Percentiles rank a stretch among this genome's conserved stretches.
Conservation (phyloP, 2,329 filamentous ascomycete genomes). For the Colletotrichum lupini region DNA sequence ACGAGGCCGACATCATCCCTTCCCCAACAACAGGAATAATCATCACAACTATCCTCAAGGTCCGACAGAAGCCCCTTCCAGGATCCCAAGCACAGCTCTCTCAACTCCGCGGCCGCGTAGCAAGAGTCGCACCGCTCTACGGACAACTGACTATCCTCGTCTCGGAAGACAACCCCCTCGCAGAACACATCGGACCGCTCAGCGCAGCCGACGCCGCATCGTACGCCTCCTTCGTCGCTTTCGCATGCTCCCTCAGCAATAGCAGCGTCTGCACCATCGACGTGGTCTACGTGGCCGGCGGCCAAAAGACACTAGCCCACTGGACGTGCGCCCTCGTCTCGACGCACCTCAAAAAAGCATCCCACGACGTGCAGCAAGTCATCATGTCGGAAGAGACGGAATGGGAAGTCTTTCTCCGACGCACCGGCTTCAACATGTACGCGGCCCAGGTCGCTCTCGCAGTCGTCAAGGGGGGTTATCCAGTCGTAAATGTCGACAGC, state of each 20-base stretch:
- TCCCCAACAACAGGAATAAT: slow-evolving; percentile 77
- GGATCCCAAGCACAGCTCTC: slow-evolving; percentile 48
- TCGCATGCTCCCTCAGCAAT: slow-evolving; percentile 54
- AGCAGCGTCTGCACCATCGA: slow-evolving; percentile 42
- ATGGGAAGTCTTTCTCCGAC: slow-evolving; percentile 50
- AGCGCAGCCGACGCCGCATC: slow-evolving; percentile 54
- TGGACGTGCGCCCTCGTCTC: slow-evolving; percentile 67
- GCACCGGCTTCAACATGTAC: slow-evolving; percentile 49
- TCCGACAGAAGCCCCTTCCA: slow-evolving; percentile 78
- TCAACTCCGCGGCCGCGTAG: slow-evolving; percentile 66
- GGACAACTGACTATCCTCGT: slow-evolving; percentile 76
- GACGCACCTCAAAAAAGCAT: slow-evolving; percentile 48
- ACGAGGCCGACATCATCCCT: slow-evolving; percentile 79
- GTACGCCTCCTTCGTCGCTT: slow-evolving; percentile 62
- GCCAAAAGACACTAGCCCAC: slow-evolving; percentile 58
- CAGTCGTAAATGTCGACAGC: not conserved
- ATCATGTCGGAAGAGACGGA: slow-evolving; percentile 54
- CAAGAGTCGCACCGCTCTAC: slow-evolving; percentile 67
- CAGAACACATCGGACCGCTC: slow-evolving; percentile 54
- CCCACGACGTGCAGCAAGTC: slow-evolving; percentile 43
- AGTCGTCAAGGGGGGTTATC: slow-evolving; percentile 39
- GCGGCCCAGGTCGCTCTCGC: slow-evolving; percentile 48
- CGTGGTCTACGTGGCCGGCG: slow-evolving; percentile 62
- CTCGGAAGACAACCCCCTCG: slow-evolving; percentile 59
- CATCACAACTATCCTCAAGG: slow-evolving; percentile 75